A percentile compares a stretch with the other conserved stretches of the same genome.
phyloP scores from a whole-genome alignment of 495 filamentous ascomycete genomes.

The Penicillium longicatenatum region DNA sequence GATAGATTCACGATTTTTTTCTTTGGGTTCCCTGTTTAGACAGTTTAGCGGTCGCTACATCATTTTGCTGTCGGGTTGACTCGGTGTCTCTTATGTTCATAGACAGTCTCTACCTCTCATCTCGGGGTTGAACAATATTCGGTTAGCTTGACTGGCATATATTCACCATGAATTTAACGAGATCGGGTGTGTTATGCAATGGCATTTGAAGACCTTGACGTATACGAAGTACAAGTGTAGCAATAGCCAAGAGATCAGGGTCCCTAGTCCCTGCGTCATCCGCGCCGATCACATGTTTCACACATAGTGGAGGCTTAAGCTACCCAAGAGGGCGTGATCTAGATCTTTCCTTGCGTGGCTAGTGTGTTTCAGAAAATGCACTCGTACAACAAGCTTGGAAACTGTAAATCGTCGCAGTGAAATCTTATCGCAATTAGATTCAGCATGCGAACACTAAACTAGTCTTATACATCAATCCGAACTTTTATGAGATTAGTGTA shows the following conservation, averaged over 20 bases:
- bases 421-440: not conserved
- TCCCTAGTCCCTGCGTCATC: no score
- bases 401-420: not conserved
- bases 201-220: not conserved
- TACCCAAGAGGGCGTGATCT: not conserved
- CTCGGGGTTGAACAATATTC: not conserved
- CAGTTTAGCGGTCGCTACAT: slow-evolving; percentile 23
- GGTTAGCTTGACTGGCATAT: not conserved
- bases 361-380: not conserved
- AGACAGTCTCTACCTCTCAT: slow-evolving; percentile 5
- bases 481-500: not conserved
- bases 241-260: no score
- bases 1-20: slow-evolving; percentile 19
- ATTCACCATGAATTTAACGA: not conserved
- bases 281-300: not conserved
- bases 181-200: not conserved
- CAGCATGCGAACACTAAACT: not conserved
- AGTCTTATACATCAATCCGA: not conserved
- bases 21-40: slow-evolving; percentile 4
- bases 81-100: not conserved
- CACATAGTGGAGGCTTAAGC: not conserved
- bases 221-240: not conserved
- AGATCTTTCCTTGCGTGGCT: not conserved
- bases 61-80: not conserved
- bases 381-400: no score